A percentile compares a stretch with the other conserved stretches of the same genome.
Conservation (phyloP, 2,329 filamentous ascomycete species). For the Hymenoscyphus repandus region DNA sequence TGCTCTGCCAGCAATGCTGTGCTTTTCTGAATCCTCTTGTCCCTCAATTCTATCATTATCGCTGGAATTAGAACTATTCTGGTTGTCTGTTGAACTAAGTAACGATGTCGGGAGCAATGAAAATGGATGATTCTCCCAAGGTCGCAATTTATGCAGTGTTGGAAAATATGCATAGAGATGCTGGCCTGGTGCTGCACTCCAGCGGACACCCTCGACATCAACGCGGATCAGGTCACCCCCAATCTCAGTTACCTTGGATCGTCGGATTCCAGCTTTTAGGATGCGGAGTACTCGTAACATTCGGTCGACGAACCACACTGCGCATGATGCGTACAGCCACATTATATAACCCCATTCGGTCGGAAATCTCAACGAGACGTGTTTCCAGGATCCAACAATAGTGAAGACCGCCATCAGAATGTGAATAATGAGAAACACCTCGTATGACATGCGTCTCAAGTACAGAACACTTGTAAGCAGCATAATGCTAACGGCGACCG, state of each 20-base stretch:
- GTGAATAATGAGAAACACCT: constrained; percentile 13
- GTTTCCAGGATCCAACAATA: constrained; percentile 23
- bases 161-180: constrained; percentile 48
- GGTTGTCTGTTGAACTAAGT: not conserved
- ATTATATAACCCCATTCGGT: constrained; percentile 40
- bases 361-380: constrained; percentile 34
- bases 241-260: constrained; percentile 35
- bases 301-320: constrained; percentile 43
- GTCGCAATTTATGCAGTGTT: constrained; percentile 31
- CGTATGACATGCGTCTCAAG: constrained; percentile 31
- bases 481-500: constrained; percentile 19
- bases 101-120: constrained; percentile 33
- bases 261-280: constrained; percentile 33
- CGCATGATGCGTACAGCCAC: constrained; percentile 40
- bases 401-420: constrained; percentile 13
- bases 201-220: constrained; percentile 37
- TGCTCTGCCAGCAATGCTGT: not conserved
- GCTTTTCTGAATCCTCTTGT: not conserved
- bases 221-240: constrained; percentile 34
- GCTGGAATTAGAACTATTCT: no score
- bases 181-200: constrained; percentile 28
- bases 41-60: not conserved
- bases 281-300: constrained; percentile 37
- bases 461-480: constrained; percentile 32
- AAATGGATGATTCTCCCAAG: constrained; percentile 40